Evolutionary conservation across 192 early-diverging fungal genomes (phyloP).

Genomic region (Linnemannia zychae): DNA sequence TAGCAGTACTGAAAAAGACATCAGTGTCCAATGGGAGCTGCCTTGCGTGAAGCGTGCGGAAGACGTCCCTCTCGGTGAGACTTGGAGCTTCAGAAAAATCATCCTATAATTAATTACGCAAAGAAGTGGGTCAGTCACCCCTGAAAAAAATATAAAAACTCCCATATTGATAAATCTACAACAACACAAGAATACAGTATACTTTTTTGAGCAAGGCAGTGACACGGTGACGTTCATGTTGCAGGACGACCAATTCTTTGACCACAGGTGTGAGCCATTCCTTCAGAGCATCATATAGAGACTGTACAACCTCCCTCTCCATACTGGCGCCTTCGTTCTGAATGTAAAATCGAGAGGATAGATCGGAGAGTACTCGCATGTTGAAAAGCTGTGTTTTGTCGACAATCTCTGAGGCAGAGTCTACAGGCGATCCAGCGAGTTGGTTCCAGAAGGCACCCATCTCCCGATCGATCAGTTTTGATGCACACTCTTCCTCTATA

Average conservation of each 20-base stretch:
- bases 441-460: constrained; percentile 1
- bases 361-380: constrained; percentile 3
- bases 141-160: not conserved
- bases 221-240: constrained; percentile 31
- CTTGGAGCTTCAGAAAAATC: not conserved
- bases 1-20: constrained; percentile 9
- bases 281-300: constrained; percentile 35
- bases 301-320: constrained; percentile 18
- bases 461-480: constrained; percentile 8
- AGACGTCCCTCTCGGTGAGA: constrained; percentile 25
- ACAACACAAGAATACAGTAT: not conserved
- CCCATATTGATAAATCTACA: not conserved
- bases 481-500: constrained; percentile 27
- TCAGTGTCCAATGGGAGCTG: constrained; percentile 1
- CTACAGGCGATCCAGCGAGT: not conserved
- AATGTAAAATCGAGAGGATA: constrained; percentile 24
- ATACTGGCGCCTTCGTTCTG: constrained; percentile 33
- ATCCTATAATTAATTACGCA: constrained; percentile 5
- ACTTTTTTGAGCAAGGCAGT: constrained; percentile 21
- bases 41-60: constrained; percentile 21
- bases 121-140: not conserved
- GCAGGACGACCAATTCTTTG: constrained; percentile 24
- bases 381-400: constrained; percentile 34
- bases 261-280: constrained; percentile 31
- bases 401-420: constrained; percentile 9